Evolutionary conservation across 2,329 filamentous ascomycete genomes (phyloP), one percentile per base, ranked within the genome.

Genomic region (Elsinoe arachidis): DNA sequence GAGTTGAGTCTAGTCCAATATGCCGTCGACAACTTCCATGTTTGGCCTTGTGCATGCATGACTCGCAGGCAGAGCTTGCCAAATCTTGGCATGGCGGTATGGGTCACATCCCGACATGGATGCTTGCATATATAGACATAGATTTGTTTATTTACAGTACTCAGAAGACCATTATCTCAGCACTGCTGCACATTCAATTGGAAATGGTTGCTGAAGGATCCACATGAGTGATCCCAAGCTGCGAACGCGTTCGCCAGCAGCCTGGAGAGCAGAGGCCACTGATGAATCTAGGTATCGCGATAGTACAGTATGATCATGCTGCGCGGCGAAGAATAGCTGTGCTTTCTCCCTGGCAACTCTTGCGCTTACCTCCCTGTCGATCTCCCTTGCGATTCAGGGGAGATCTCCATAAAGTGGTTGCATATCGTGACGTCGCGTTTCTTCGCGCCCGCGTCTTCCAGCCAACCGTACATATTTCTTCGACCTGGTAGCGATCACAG

Each of bases 361-460:
- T 4, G 4, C 10, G 43, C 14, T 7, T 21, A 47, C 15, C 15
- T 19, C 5, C 19, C 39, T 19, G 15, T 19, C 39, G 39, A 19
- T 12, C 19, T n/a, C 41, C 4, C 12, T 46, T 19, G 15, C 19
- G 15, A 46, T n/a, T 19, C 15, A 12, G 41, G 15, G 11, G 10
- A 17, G 4, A 3, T 3, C 14, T 3, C 15, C 3, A 23, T 53
- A 39, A 53, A 53, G 49, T 53, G 49, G 34, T 53, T 53, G 49
- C 49, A 53, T 11, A n/a, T 46, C 41, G 41, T 53, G 49, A 53
- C 49, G 49, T 53, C 49, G 49, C 49, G 49, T 38, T 51, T 35
- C 26, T 51, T 15, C 33, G 33, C 15, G 15, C 15, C 33, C 49
- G 49, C 49, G 49, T 39, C n/a, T 15, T 53, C 30, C 17, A 15